Evolutionary conservation across 768 basidiomycete species (phyloP).

Genomic region (Erythrobasidium yunnanense): DNA sequence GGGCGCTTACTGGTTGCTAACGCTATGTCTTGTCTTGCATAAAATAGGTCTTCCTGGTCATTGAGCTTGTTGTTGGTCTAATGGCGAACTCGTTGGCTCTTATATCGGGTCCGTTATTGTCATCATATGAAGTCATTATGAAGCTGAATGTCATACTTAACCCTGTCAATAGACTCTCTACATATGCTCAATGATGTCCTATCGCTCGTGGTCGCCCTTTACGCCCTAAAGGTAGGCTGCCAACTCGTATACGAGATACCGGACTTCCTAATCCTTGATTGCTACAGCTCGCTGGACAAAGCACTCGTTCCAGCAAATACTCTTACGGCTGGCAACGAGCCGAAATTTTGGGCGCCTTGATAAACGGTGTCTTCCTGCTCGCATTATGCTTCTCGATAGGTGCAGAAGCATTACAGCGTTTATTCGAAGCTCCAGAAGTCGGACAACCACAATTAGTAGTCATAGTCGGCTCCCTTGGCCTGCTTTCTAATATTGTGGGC

Average conservation of each 20-base stretch:
- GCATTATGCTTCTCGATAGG: conserved; percentile 93
- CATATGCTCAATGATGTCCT: conserved; percentile 57
- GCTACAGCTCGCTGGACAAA: conserved; percentile 60
- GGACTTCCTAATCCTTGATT: too few relatives aligned
- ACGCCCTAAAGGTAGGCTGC: conserved; percentile 66
- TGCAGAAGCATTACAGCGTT: conserved; percentile 79
- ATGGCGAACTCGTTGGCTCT: conserved; percentile 90
- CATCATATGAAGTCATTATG: conserved; percentile 54
- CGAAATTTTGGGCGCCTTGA: conserved; percentile 63
- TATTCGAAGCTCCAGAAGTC: conserved; percentile 88
- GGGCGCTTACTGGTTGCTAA: neutral
- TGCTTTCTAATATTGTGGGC: conserved; percentile 84
- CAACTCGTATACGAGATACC: too few relatives aligned
- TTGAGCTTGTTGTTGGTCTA: conserved; percentile 80
- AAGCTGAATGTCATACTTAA: neutral
- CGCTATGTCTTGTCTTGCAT: neutral
- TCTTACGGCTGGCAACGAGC: conserved; percentile 99
- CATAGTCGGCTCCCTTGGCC: conserved; percentile 74
- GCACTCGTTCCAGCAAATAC: conserved; percentile 56
- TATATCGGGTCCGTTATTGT: conserved; percentile 81
- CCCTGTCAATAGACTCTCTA: neutral
- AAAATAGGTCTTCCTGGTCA: conserved; percentile 56
- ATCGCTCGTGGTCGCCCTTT: conserved; percentile 86
- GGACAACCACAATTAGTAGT: conserved; percentile 78
- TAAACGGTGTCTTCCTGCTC: conserved; percentile 93